A percentile compares a stretch with the other conserved stretches of the same genome.
Evolutionary conservation across 768 basidiomycete species (phyloP).

Genomic region (Holtermanniella nyarrowii): DNA sequence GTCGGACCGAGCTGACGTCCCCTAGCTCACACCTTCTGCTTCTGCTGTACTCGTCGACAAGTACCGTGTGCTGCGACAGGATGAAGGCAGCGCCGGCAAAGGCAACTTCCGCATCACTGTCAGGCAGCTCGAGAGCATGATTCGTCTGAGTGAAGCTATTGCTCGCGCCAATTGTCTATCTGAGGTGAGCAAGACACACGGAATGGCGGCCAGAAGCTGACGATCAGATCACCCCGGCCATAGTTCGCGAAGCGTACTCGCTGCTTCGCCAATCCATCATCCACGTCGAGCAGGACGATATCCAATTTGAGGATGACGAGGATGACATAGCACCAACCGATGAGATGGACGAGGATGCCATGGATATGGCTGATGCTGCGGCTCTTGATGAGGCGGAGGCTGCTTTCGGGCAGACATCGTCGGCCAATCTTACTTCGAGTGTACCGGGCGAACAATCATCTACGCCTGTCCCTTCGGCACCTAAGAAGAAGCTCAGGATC

Average conservation of each 20-base stretch:
- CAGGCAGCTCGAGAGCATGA: slow-evolving; percentile 96
- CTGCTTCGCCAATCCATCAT: slow-evolving; percentile 95
- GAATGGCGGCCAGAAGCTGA: background rate
- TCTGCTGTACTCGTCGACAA: slow-evolving; percentile 90
- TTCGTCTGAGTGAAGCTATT: slow-evolving; percentile 92
- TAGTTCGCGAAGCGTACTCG: slow-evolving; percentile 90
- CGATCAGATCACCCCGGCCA: slow-evolving; percentile 72
- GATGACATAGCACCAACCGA: slow-evolving; percentile 56
- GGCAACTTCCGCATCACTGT: slow-evolving; percentile 95
- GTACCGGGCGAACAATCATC: slow-evolving; percentile 40
- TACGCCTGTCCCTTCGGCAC: slow-evolving; percentile 37
- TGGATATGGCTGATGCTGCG: slow-evolving; percentile 55
- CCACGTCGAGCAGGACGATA: slow-evolving; percentile 97
- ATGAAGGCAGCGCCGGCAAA: slow-evolving; percentile 78
- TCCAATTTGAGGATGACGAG: slow-evolving; percentile 80
- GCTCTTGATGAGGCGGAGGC: slow-evolving; percentile 42
- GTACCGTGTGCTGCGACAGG: slow-evolving; percentile 80
- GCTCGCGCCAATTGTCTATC: slow-evolving; percentile 90
- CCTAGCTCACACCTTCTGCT: slow-evolving; percentile 80
- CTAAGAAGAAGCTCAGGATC: slow-evolving; percentile 65
- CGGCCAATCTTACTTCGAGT: slow-evolving; percentile 4
- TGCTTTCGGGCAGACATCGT: slow-evolving; percentile 34
- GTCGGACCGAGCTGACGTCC: background rate
- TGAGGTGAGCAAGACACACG: slow-evolving; percentile 54
- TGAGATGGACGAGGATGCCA: slow-evolving; percentile 53